phyloP scores from a whole-genome alignment of 495 filamentous ascomycete species.

The Xylaria sp. region DNA sequence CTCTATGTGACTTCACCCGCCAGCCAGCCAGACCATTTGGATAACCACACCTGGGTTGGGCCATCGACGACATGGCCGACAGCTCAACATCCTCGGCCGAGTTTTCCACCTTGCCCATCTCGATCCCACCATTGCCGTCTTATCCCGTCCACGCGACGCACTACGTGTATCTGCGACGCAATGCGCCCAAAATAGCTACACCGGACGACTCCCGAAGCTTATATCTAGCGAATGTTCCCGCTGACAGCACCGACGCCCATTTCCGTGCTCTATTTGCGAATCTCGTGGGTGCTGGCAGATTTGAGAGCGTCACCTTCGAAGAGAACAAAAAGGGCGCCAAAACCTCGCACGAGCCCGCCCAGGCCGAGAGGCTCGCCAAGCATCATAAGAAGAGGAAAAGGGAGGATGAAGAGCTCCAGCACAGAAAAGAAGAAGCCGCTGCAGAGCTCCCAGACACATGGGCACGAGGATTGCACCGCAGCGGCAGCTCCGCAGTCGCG shows the following conservation, averaged over 20 bases:
- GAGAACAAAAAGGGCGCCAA: constrained; percentile 46
- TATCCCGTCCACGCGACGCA: constrained; percentile 69
- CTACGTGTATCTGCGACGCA: constrained; percentile 84
- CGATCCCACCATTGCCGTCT: constrained; percentile 67
- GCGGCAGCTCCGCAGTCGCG: constrained; percentile 79
- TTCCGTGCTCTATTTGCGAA: constrained; percentile 74
- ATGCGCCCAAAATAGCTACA: constrained; percentile 78
- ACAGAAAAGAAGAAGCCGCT: constrained; percentile 58
- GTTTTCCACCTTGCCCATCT: constrained; percentile 61
- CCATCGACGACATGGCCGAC: constrained; percentile 8
- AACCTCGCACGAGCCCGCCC: constrained; percentile 45
- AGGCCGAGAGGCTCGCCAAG: constrained; percentile 46
- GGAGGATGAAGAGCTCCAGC: constrained; percentile 57
- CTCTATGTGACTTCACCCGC: constrained; percentile 10
- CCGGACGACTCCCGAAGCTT: constrained; percentile 75
- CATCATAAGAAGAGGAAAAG: constrained; percentile 75
- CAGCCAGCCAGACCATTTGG: neutral
- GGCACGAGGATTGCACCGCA: constrained; percentile 73
- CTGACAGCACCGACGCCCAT: constrained; percentile 80
- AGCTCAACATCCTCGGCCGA: constrained; percentile 38
- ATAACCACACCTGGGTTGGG: neutral
- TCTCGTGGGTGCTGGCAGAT: constrained; percentile 72
- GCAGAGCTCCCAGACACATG: constrained; percentile 71
- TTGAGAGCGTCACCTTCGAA: constrained; percentile 80
- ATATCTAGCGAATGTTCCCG: constrained; percentile 86